Base-by-base conservation (phyloP, 116 monocot species). In the Zostera marina region DNA sequence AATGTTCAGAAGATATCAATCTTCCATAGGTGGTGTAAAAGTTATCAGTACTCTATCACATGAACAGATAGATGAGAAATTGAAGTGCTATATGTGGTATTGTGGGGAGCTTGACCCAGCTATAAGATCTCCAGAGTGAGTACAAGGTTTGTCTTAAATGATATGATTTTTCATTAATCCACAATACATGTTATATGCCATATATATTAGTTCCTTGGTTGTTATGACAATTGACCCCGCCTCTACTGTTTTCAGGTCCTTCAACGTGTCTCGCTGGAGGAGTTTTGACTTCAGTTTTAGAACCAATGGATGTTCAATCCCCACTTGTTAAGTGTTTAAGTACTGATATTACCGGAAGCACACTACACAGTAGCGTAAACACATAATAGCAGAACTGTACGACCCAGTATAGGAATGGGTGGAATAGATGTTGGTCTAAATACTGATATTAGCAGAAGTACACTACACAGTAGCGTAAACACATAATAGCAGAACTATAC, bases 81-180 rank as follows among this genome's bases (percentile, higher is more conserved):
- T 96, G 68, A 96, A 85, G 55, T 63, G 48, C 11, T 76, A 85
- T 70, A 60, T 96, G 54, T 75, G 85, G 52, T 73, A 63, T 56
- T 76, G 83, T 10, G 73, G 76, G 66, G 78, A 89, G 65, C 85
- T 96, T 67, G 89, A 96, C 52, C 86, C 96, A 64, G 96, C 96
- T 70, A 68, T 89, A 62, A 56, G 80, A 54, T 89, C 96, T 70
- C 53, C 82, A 32, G 80, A 96, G 60, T 71, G 96, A 96, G 67
- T 74, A 96, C 68, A 83, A 96, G 85, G 96, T 89, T 59, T 53
- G 61, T 15, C 63, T 15, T 20, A 58, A 15, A 22, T 7, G 60
- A 56, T 47, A 59, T 13, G 13, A 45, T 47, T 63, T 13, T 52
- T 41, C 53, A 53, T 3, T 64, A 47, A 56, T n/a, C 22, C 52